Percentiles rank a stretch among this genome's conserved stretches.
Evolutionary conservation across 2,329 filamentous ascomycete species (phyloP).

Genomic region (Dactylellina parvicollis): DNA sequence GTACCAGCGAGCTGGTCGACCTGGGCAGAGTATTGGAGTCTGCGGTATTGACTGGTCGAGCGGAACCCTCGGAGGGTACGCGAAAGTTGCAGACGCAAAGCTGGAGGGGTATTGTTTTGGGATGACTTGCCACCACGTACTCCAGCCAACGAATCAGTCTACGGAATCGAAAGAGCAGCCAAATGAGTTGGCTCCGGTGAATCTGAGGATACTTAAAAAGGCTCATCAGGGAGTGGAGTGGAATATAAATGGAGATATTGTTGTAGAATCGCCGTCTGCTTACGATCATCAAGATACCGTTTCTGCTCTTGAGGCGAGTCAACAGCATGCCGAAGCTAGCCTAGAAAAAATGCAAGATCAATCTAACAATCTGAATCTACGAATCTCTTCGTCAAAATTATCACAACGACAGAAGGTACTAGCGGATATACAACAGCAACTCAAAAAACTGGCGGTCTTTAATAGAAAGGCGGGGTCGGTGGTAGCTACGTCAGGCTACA

Average conservation of each 20-base stretch:
- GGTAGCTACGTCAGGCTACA: neutral
- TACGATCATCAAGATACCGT: neutral
- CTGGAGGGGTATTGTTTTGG: neutral
- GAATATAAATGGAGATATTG: neutral
- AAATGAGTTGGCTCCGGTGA: neutral
- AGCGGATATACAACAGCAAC: neutral
- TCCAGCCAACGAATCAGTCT: neutral
- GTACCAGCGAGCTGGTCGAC: neutral
- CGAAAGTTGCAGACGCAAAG: neutral
- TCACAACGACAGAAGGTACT: neutral
- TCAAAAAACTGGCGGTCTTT: neutral
- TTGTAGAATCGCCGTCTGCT: neutral
- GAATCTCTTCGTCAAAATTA: too few relatives aligned
- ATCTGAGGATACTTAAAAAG: too few relatives aligned
- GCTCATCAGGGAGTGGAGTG: neutral
- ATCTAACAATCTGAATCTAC: neutral
- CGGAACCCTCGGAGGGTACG: neutral
- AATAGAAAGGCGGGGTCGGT: neutral
- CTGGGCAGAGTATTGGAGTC: neutral
- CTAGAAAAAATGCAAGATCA: neutral
- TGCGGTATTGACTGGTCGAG: neutral
- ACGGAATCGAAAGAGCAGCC: neutral
- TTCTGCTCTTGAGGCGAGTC: neutral
- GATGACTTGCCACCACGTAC: slow-evolving; percentile 2
- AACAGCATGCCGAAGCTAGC: neutral